Base-by-base conservation (phyloP, 116 monocot genomes). In the Papilionanthe hybrid region DNA sequence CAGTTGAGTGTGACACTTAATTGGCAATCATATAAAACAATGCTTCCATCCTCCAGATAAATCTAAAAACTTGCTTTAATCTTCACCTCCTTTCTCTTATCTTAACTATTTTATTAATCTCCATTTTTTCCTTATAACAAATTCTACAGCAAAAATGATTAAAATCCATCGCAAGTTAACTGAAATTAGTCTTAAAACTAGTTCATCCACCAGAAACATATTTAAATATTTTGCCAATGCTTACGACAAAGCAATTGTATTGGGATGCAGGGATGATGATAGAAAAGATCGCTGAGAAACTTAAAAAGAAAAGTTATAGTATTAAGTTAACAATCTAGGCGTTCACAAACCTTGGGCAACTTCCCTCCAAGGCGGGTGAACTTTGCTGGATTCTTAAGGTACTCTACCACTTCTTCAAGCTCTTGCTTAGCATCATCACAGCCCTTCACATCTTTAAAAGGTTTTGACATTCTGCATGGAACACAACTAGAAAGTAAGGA, bases 341-440 rank as follows among this genome's bases (percentile, higher is more conserved):
- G 7, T 28, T 58, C 25, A 66, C 81, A 88, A 81, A 98, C 98
- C 98, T 98, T 98, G 49, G 98, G 98, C 42, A 98, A 86, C 72
- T 98, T 98, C 53, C 98, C 98, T 41, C 98, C 98, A 81, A 98
- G 90, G 17, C 98, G 90, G 42, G 98, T 98, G 73, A 98, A 98
- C 73, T 98, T 98, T 42, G 79, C 17, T 72, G 98, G 98, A 82
- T 98, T 94, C 82, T 87, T 98, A 23, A 98, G 93, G 83, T 98
- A 98, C 80, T 98, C 95, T 18, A 98, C 98, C 28, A 98, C 93
- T 88, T 98, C 98, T 80, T 94, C 94, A 71, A 98, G 93, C 83
- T 98, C 98, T 89, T 98, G 89, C 73, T 98, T 98, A 72, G 95
- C 98, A 87, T 98, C 98, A 89, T 98, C 98, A 80, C 94, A 98